These are phyloP conservation scores for Tuber melanosporum DNA, from an alignment of 495 filamentous ascomycete species.

Conservation along the genomic window DNA sequence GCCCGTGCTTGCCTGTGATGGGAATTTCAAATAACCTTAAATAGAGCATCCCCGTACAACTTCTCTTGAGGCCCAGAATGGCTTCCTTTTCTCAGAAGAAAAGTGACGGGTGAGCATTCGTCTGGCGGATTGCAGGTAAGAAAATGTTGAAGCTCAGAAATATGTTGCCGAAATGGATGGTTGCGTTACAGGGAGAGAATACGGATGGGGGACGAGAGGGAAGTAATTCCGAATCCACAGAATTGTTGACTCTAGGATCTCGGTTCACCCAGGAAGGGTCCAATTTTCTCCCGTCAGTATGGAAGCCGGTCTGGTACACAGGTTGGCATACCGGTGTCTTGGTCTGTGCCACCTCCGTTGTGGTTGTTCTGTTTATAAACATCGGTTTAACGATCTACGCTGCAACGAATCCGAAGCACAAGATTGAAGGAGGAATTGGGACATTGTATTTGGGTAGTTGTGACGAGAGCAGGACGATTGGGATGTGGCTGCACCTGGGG, in stretches of 20 bases:
- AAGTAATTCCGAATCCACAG: neutral
- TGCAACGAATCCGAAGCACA: neutral
- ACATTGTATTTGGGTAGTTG: conserved; percentile 8
- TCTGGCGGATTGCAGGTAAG: neutral
- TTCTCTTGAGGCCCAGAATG: neutral
- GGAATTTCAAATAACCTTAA: neutral
- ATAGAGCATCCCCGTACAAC: neutral
- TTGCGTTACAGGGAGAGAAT: neutral
- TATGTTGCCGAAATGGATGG: neutral
- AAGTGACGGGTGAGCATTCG: neutral
- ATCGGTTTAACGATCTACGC: conserved; percentile 4
- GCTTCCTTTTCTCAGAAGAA: neutral
- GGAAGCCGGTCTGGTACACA: neutral
- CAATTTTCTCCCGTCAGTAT: neutral
- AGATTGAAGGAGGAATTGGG: neutral
- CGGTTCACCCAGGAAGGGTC: neutral
- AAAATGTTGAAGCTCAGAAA: neutral
- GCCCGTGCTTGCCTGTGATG: neutral
- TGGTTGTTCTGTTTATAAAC: neutral
- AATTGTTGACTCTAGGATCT: neutral
- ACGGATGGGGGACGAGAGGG: neutral
- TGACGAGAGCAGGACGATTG: neutral
- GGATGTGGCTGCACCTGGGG: neutral
- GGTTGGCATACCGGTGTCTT: conserved; percentile 8
- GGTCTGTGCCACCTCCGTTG: neutral